Percentiles rank a stretch among this genome's conserved stretches.
Evolutionary conservation across 352 stramenopile genomes (phyloP).

Genomic region (Globisporangium polare): DNA sequence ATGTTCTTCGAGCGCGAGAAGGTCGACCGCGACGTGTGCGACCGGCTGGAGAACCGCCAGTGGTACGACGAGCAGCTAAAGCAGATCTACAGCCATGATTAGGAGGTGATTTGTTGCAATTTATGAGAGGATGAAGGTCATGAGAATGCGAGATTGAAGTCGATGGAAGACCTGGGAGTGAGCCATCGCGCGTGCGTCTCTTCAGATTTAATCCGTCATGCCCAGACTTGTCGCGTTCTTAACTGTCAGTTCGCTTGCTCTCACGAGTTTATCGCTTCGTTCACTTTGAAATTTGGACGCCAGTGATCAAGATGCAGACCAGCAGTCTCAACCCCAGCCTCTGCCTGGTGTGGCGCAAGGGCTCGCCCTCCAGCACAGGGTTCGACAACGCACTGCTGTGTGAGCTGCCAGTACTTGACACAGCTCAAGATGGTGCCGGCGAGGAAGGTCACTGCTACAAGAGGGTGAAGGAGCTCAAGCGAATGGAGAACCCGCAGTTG

Average conservation of each 20-base stretch:
- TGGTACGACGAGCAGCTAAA: constrained; percentile 26
- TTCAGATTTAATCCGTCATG: no score
- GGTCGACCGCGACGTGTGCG: constrained; percentile 48
- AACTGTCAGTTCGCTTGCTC: no score
- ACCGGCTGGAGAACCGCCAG: constrained; percentile 39
- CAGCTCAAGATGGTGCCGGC: background rate
- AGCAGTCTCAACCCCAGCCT: constrained; percentile 6
- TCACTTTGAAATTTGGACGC: no score
- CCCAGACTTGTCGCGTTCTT: no score
- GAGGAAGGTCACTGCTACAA: no score
- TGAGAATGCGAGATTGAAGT: background rate
- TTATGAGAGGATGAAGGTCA: background rate
- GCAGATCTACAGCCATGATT: constrained; percentile 8
- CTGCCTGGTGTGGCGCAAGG: constrained; percentile 42
- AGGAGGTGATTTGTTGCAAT: background rate
- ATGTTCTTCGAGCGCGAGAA: constrained; percentile 47
- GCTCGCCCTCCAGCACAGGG: constrained; percentile 15
- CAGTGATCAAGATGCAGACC: background rate
- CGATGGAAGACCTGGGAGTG: no score
- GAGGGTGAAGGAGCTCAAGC: constrained; percentile 17
- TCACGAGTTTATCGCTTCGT: no score
- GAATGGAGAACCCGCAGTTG: constrained; percentile 51
- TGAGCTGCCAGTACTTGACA: constrained; percentile 49
- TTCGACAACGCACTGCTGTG: constrained; percentile 69
- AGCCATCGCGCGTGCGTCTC: no score